A percentile compares a stretch with the other conserved stretches of the same genome.
These are phyloP conservation scores for Penicillium concentricum DNA, from an alignment of 2,329 filamentous ascomycete species.

Conservation along the genomic window DNA sequence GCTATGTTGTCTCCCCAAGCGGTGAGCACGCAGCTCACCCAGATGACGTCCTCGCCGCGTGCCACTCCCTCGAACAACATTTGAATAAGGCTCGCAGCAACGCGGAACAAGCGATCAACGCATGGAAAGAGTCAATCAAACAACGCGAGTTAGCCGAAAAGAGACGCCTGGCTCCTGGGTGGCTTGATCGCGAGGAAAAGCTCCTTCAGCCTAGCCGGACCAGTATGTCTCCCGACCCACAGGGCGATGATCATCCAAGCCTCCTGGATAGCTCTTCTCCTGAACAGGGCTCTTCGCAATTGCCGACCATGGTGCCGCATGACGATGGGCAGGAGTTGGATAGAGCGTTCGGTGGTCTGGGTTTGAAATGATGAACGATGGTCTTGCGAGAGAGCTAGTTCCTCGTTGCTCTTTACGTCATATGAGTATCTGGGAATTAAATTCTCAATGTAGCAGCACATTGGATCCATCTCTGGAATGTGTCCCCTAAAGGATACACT, in stretches of 20 bases:
- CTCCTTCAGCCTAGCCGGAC: constrained; percentile 53
- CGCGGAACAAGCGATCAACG: constrained; percentile 63
- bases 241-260: constrained; percentile 25
- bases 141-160: constrained; percentile 63
- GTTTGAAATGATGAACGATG: constrained; percentile 38
- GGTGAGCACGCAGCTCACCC: constrained; percentile 83
- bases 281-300: constrained; percentile 31
- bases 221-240: constrained; percentile 10
- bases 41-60: constrained; percentile 79
- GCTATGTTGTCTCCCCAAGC: constrained; percentile 75
- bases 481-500: background rate
- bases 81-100: constrained; percentile 67
- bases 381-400: background rate
- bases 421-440: background rate
- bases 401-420: background rate
- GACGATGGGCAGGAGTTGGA: constrained; percentile 55
- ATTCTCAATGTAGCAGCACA: no score
- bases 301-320: constrained; percentile 43
- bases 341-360: constrained; percentile 52
- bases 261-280: constrained; percentile 40
- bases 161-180: constrained; percentile 62
- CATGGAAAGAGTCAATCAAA: constrained; percentile 65
- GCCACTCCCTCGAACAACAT: constrained; percentile 73
- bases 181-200: constrained; percentile 62
- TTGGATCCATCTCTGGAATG: background rate